Evolutionary conservation across 2,329 filamentous ascomycete species (phyloP).

Genomic region (Diaporthe amygdali): DNA sequence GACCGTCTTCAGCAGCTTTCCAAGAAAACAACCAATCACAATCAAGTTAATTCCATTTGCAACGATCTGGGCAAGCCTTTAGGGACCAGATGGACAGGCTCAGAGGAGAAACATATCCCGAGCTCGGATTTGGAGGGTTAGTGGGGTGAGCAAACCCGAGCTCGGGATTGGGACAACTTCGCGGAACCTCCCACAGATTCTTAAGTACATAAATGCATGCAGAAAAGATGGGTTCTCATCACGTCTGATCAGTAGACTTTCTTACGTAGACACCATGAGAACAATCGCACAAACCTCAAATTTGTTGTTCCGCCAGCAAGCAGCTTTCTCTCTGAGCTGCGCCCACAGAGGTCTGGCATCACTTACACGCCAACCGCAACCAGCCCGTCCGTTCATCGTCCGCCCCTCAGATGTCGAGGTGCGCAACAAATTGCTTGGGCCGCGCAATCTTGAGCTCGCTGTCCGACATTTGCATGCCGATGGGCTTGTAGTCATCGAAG

Average conservation of each 20-base stretch:
- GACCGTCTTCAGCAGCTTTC: not conserved
- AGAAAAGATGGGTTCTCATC: not conserved
- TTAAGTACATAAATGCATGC: not conserved
- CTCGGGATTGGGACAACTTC: constrained; percentile 32
- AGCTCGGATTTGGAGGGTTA: not conserved
- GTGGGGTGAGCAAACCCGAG: constrained; percentile 29
- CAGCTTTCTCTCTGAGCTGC: not conserved
- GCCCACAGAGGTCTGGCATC: not conserved
- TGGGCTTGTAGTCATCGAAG: constrained; percentile 61
- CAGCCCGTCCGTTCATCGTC: constrained; percentile 30
- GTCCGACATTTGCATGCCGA: constrained; percentile 56
- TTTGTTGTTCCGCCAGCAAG: not conserved
- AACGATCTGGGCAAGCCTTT: not conserved
- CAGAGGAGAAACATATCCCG: not conserved
- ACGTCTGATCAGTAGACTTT: not conserved
- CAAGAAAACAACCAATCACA: not conserved
- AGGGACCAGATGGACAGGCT: not conserved
- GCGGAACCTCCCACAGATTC: not conserved
- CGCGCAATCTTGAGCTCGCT: constrained; percentile 60
- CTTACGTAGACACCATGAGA: not conserved
- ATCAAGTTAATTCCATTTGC: not conserved
- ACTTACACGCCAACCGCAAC: not conserved
- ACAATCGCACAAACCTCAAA: not conserved
- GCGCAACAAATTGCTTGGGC: constrained; percentile 41
- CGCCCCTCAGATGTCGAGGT: constrained; percentile 48